phyloP scores from a whole-genome alignment of 2,329 filamentous ascomycete species.

The Trichoderma semiorbis region DNA sequence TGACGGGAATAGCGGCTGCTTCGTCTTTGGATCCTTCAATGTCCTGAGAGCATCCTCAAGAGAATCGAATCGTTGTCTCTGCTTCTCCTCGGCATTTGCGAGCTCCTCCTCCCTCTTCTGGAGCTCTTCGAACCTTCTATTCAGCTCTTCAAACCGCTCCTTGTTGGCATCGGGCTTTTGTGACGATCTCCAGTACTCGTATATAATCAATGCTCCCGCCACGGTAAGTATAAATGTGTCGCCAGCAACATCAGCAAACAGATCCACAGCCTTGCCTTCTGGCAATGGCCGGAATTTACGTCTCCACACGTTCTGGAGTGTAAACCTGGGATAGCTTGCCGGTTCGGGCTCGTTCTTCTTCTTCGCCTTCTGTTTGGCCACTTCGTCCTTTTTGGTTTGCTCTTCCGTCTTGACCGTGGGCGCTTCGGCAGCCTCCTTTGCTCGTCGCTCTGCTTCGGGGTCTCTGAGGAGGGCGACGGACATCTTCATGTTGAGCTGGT shows the following conservation, averaged over 20 bases:
- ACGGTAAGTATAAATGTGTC: constrained; percentile 61
- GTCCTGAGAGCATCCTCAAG: constrained; percentile 53
- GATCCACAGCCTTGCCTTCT: constrained; percentile 61
- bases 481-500: constrained; percentile 65
- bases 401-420: constrained; percentile 65
- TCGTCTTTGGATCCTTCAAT: constrained; percentile 55
- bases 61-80: constrained; percentile 45
- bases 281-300: constrained; percentile 62
- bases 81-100: constrained; percentile 43
- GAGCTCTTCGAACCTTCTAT: constrained; percentile 47
- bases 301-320: constrained; percentile 54
- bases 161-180: constrained; percentile 58
- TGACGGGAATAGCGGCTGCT: constrained; percentile 48
- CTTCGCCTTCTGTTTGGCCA: constrained; percentile 40
- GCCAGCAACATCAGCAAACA: constrained; percentile 64
- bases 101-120: constrained; percentile 49
- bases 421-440: constrained; percentile 60
- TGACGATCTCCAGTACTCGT: constrained; percentile 58
- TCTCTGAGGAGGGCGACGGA: constrained; percentile 59
- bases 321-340: neutral
- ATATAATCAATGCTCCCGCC: constrained; percentile 55
- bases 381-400: constrained; percentile 54
- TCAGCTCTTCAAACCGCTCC: constrained; percentile 51
- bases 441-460: constrained; percentile 52
- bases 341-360: constrained; percentile 23